Base-by-base conservation (phyloP, 2,329 filamentous ascomycete species). In the Neopestalotiopsis sp. region DNA sequence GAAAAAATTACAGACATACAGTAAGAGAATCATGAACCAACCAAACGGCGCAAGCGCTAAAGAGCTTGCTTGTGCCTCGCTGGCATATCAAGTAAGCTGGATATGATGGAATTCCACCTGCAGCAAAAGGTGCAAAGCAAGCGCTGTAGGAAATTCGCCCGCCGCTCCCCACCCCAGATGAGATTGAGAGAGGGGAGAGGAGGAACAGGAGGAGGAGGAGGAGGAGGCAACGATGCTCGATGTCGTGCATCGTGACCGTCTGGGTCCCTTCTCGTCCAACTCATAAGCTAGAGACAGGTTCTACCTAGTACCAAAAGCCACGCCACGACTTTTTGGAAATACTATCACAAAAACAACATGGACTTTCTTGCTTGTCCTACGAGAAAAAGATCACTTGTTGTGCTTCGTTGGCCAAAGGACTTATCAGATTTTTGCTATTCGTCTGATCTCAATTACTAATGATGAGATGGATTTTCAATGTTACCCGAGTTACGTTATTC, bases 181-280 rank as follows among this genome's bases (percentile, higher is more conserved):
- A 28, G 24, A 28, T 28, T 28, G 24, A 28, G 24, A 28, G 24
- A 28, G 24, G 24, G 24, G 24, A 28, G 24, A 28, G 24, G 24
- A 24, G 24, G 24, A 28, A 28, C 24, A 28, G 24, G 24, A 28
- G 24, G 24, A 28, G 24, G 24, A 38, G 34, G 10, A 10, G 10
- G 13, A 34, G 28, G 30, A 40, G 20, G 30, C 63, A 40, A 66
- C 63, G 34, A 58, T 66, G 63, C 10, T 53, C 63, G 49, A 66
- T 66, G 63, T 66, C 63, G 63, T 66, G 63, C 63, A 58, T 66
- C 49, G 10, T 34, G 30, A 56, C 57, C 58, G 42, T 53, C 59
- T 56, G 20, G 42, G 45, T 34, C n/a, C 32, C 34, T 38, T 13
- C 20, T 14, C 24, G n/a, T 34, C 32, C 67, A 57, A 68, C 53